Base-by-base conservation (phyloP, 192 early-diverging fungal species). In the Entomortierella lignicola region DNA sequence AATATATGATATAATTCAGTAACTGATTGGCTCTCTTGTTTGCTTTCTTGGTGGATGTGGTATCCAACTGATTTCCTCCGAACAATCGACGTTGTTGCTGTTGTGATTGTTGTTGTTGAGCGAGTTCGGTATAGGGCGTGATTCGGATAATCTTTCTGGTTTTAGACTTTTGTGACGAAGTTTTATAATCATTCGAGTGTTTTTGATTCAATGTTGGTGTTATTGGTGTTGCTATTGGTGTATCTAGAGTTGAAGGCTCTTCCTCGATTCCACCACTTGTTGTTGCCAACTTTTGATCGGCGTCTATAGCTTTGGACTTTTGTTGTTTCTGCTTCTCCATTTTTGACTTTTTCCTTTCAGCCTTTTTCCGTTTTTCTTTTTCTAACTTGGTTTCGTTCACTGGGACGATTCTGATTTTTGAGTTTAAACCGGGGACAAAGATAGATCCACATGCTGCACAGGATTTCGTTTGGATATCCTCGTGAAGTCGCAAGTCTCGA, bases 391-490 rank as follows among this genome's bases (percentile, higher is more conserved):
- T 77, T 62, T 71, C 73, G 0, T 55, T 20, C 6, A 69, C 66
- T 11, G 72, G 62, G 12, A 70, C 68, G 27, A 84, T 32, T 48
- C 72, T 48, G 30, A 86, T 72, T 29, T 63, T 63, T 26, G 66
- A 66, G 39, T 84, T 86, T 27, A 86, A 15, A 11, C 85, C 85
- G 2, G 81, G 81, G 2, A 81, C 72, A 63, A 86, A 86, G 51
- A 86, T 74, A 39, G 67, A 80, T 10, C 82, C 82, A 50, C 85
- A 86, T 62, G 77, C 72, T 23, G 63, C 58, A 55, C 85, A 86
- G 26, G 72, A 80, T 41, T 59, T 60, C 39, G 71, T 52, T 26
- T 77, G 81, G 18, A 86, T 74, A 32, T 69, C 82, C 29, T 82
- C 81, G n/a, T 83, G 75, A 15, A 86, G 73, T 21, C 60, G 63